A percentile compares a stretch with the other conserved stretches of the same genome.
Evolutionary conservation across 345 rosid genomes (phyloP).

Genomic region (Salix dunnii): DNA sequence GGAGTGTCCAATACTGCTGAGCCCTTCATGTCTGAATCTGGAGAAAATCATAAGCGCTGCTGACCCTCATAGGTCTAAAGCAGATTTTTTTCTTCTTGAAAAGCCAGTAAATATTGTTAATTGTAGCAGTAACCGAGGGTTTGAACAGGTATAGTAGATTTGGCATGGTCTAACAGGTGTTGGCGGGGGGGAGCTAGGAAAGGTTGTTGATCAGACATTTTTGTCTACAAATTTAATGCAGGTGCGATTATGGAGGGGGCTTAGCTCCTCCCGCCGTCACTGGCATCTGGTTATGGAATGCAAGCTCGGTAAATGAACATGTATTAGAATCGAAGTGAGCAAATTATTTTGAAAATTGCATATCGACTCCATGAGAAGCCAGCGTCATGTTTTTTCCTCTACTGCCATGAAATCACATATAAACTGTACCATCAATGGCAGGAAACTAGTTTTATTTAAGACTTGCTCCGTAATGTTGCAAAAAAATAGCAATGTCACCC

Average conservation of each 20-base stretch:
- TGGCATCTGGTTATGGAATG: too few relatives aligned
- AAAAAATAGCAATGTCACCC: not conserved
- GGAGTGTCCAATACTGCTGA: not conserved
- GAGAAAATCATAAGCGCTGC: not conserved
- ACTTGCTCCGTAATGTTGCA: not conserved
- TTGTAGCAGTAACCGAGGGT: not conserved
- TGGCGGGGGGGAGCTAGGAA: not conserved
- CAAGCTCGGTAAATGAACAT: too few relatives aligned
- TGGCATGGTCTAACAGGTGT: not conserved
- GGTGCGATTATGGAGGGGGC: too few relatives aligned
- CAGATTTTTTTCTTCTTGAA: not conserved
- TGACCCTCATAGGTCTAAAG: not conserved
- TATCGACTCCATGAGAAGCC: too few relatives aligned
- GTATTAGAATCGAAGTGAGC: too few relatives aligned
- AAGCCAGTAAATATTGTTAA: not conserved
- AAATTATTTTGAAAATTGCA: too few relatives aligned
- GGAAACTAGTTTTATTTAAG: not conserved
- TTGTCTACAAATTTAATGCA: too few relatives aligned
- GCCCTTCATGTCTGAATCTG: not conserved
- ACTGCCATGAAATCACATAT: not conserved
- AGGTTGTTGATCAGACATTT: not conserved
- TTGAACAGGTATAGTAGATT: not conserved
- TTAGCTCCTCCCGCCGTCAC: too few relatives aligned
- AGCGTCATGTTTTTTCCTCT: too few relatives aligned
- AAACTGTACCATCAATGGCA: not conserved